Conservation (phyloP, 345 rosid species). For the Salix purpurea region DNA sequence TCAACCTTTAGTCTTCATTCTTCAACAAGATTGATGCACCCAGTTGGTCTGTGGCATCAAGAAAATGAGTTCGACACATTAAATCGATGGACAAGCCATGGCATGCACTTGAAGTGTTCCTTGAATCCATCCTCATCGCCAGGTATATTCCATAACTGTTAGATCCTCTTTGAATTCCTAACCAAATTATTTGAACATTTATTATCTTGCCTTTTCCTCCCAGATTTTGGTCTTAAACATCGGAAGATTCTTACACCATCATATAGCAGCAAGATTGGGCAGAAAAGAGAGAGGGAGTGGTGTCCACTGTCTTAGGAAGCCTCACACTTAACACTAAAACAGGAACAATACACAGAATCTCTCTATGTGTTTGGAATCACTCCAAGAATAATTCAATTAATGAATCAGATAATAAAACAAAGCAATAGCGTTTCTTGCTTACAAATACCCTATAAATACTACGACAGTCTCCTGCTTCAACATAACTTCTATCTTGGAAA, state of each 20-base stretch:
- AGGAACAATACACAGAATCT: too few relatives aligned
- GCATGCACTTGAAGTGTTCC: conserved; percentile 65
- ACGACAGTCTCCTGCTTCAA: too few relatives aligned
- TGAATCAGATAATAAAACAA: too few relatives aligned
- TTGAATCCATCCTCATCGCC: conserved; percentile 50
- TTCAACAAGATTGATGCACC: background rate
- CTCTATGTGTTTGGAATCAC: too few relatives aligned
- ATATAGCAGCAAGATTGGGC: background rate
- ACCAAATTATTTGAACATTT: background rate
- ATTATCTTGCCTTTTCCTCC: background rate
- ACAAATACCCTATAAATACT: too few relatives aligned
- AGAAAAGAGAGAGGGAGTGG: background rate
- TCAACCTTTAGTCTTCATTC: too few relatives aligned
- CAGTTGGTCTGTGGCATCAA: too few relatives aligned
- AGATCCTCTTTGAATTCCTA: background rate
- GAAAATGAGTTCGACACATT: background rate
- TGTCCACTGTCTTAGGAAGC: too few relatives aligned
- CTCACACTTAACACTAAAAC: too few relatives aligned
- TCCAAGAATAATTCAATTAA: too few relatives aligned
- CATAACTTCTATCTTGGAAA: too few relatives aligned
- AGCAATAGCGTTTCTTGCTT: too few relatives aligned
- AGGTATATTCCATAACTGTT: background rate
- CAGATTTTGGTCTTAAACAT: background rate
- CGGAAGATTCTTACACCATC: background rate
- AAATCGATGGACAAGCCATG: conserved; percentile 47